phyloP scores from a whole-genome alignment of 2,329 filamentous ascomycete genomes.

The Stagonosporopsis rhizophila region DNA sequence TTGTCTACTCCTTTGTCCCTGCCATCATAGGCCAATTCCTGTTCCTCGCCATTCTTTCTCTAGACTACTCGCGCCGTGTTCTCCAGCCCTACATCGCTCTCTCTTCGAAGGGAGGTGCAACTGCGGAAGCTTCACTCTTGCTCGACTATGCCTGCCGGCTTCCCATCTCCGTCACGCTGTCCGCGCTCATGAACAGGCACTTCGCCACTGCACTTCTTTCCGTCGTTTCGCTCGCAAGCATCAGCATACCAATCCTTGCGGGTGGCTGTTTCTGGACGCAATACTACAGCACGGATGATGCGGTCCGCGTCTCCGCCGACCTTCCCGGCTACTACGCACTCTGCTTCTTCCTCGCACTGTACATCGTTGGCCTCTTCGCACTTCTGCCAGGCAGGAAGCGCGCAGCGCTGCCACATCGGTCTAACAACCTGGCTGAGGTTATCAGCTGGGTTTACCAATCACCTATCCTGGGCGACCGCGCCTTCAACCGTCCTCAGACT shows the following conservation, averaged over 20 bases:
- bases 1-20: slow-evolving; percentile 81
- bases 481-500: slow-evolving; percentile 73
- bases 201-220: slow-evolving; percentile 70
- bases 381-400: slow-evolving; percentile 66
- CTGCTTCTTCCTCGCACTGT: slow-evolving; percentile 75
- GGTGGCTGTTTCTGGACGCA: slow-evolving; percentile 78
- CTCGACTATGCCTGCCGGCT: slow-evolving; percentile 73
- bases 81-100: slow-evolving; percentile 75
- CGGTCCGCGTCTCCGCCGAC: slow-evolving; percentile 68
- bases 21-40: slow-evolving; percentile 71
- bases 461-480: slow-evolving; percentile 73
- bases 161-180: slow-evolving; percentile 66
- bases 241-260: slow-evolving; percentile 70
- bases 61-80: slow-evolving; percentile 71
- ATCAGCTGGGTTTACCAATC: slow-evolving; percentile 79
- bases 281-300: slow-evolving; percentile 55
- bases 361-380: slow-evolving; percentile 66
- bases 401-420: slow-evolving; percentile 74
- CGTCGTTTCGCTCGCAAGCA: slow-evolving; percentile 64
- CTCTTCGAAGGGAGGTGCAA: slow-evolving; percentile 63
- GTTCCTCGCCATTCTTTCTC: slow-evolving; percentile 70
- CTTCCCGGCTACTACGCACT: slow-evolving; percentile 75
- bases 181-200: slow-evolving; percentile 67
- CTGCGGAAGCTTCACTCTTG: slow-evolving; percentile 69
- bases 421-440: slow-evolving; percentile 76